Evolutionary conservation across 2,329 filamentous ascomycete species (phyloP), one percentile per base, ranked within the genome.

Genomic region (Escovopsis weberi): DNA sequence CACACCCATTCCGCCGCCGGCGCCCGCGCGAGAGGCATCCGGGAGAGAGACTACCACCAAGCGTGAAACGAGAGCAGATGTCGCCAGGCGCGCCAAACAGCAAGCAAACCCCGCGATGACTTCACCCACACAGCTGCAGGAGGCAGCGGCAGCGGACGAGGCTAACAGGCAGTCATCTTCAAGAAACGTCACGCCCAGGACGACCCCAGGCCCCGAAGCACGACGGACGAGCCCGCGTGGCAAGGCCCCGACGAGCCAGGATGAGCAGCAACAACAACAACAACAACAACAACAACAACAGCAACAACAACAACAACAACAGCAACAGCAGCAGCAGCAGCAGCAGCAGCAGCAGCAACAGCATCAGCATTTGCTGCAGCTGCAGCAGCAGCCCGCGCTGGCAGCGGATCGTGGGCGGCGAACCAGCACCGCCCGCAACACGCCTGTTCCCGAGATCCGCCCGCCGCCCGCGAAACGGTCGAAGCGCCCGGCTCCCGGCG

Each of bases 401-500:
- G 71, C 68, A 18, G 59, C 62, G 39, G 74, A 78, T 45, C 64
- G 74, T 38, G 64, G 72, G 46, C 68, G 74, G 40, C 70, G 74
- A 44, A 55, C 72, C 43, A 77, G 73, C 52, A 75, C 72, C 23
- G 69, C 72, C 43, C 66, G 72, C 45, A 75, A 72, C 51, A 77
- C 74, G 1, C 74, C 74, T 10, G 72, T 63, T 8, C 72, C 72
- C 8, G 71, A 74, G 48, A 46, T 57, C 28, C 53, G 49, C 38
- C 64, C 63, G 43, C 63, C 61, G 42, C 55, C 62, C n/a, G 68
- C 63, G 50, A 74, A 78, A 53, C 75, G 82, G 40, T 66, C 72
- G 42, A 85, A 81, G 62, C 68, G 78, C 44, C 82, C 82, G 38
- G 82, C 80, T 28, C 83, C 82, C 10, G 82, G 82, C 44, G 69